These are phyloP conservation scores for Clavispora phyllophila DNA, from an alignment of 805 yeast genomes.

Conservation along the genomic window DNA sequence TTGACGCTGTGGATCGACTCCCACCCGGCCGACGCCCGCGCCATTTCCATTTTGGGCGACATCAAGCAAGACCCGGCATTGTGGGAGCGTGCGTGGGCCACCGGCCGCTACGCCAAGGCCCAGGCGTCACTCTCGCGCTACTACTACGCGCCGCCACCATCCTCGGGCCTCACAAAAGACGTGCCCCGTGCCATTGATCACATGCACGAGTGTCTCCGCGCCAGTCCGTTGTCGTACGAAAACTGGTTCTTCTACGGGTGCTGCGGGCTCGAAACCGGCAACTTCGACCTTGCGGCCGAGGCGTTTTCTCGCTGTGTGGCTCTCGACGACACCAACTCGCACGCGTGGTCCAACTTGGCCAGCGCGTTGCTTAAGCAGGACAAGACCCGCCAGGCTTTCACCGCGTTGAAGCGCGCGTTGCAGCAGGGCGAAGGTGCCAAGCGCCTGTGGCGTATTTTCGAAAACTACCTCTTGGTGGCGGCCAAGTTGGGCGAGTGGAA, in stretches of 20 bases:
- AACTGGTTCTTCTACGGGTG: constrained; percentile 95
- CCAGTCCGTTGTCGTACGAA: constrained; percentile 68
- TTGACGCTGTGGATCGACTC: constrained; percentile 47
- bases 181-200: constrained; percentile 54
- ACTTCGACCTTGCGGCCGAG: constrained; percentile 76
- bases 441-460: constrained; percentile 86
- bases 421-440: constrained; percentile 58
- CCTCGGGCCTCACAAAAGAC: constrained; percentile 48
- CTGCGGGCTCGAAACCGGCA: constrained; percentile 68
- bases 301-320: constrained; percentile 91
- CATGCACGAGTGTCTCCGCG: constrained; percentile 66
- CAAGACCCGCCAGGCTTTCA: constrained; percentile 73
- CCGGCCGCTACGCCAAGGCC: constrained; percentile 79
- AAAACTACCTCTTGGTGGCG: constrained; percentile 79
- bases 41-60: constrained; percentile 81
- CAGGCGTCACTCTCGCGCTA: constrained; percentile 76
- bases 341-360: constrained; percentile 90
- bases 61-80: constrained; percentile 65
- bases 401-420: constrained; percentile 78
- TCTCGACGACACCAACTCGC: constrained; percentile 71
- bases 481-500: constrained; percentile 82
- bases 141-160: constrained; percentile 59
- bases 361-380: constrained; percentile 64
- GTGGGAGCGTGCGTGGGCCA: constrained; percentile 86
- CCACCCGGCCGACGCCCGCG: constrained; percentile 75